phyloP scores from a whole-genome alignment of 176 grass and related monocot species.

The Aegilops sharonensis region DNA sequence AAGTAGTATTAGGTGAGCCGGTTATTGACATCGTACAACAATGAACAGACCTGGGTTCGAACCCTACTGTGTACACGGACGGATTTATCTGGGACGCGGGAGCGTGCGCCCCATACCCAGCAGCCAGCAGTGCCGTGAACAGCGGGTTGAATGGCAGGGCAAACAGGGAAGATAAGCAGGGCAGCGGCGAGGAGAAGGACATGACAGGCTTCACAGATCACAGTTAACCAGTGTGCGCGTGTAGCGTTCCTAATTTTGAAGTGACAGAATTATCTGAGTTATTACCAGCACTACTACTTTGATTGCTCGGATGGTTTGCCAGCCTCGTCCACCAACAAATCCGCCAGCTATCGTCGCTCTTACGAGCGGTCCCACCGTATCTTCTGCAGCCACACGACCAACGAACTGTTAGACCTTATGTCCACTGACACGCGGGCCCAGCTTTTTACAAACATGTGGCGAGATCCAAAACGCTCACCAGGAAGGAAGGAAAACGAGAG shows the following conservation, averaged over 20 bases:
- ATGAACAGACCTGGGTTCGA: too few relatives aligned
- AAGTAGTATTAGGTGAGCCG: too few relatives aligned
- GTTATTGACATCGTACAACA: too few relatives aligned
- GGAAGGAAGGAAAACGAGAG: background rate
- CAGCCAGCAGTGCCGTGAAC: background rate
- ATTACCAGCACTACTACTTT: background rate
- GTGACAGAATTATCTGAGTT: background rate
- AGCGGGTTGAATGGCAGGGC: background rate
- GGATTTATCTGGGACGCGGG: background rate
- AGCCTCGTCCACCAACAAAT: background rate
- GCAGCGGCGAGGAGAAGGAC: background rate
- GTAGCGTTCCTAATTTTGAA: background rate
- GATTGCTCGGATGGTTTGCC: background rate
- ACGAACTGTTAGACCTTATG: background rate
- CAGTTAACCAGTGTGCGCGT: background rate
- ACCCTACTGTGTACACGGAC: too few relatives aligned
- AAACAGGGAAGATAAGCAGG: background rate
- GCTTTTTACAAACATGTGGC: background rate
- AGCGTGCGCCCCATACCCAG: background rate
- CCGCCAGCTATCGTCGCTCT: background rate
- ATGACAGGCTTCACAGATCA: background rate
- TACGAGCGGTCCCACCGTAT: conserved; percentile 35
- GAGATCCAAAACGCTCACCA: background rate
- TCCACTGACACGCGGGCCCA: conserved; percentile 8
- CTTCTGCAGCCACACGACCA: background rate